Base-by-base conservation (phyloP, 305 asterid genomes). In the Solanum hybrid region DNA sequence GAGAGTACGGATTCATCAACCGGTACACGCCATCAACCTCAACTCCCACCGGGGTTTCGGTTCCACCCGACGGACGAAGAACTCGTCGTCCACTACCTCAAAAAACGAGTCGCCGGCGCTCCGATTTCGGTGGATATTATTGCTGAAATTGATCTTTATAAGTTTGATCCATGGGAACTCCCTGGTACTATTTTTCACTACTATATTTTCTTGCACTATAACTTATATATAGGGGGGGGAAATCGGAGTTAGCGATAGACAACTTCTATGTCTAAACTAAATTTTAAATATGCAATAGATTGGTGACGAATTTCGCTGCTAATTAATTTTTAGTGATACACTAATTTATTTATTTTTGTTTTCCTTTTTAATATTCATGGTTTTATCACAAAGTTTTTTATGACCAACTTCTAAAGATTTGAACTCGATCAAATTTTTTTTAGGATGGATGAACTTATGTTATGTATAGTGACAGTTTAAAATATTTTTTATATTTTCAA, bases 21-120 rank as follows among this genome's bases (percentile, higher is more conserved):
- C 5, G 96, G 92, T 4, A 90, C 96, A 3, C 27, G n/a, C 2
- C 96, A 92, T 92, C 98, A 95, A 90, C 97, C 97, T 10, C 97
- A 94, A 72, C 95, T 96, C 51, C 97, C 96, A 8, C 98, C 98
- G 57, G 98, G 98, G 0, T 96, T 96, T 80, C 95, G 98, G 3
- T 96, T 96, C 93, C 98, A 96, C 90, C 98, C 98, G 27, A 96
- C 98, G 11, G 98, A 96, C 79, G 98, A 96, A 89, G 98, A 96
- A 68, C 93, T 96, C 4, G 95, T 96, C 36, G 97, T 96, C 26
- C 96, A 95, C 93, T 96, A 95, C 91, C 97, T 96, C 26, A 95
- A 96, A 94, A 96, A 95, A 77, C 95, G 95, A 92, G 94, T 92
- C 3, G 96, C 95, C 11, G 89, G 95, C 14, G 90, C 90, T 33